Evolutionary conservation across 306 rosid species (phyloP).

Genomic region (Rosa chinensis): DNA sequence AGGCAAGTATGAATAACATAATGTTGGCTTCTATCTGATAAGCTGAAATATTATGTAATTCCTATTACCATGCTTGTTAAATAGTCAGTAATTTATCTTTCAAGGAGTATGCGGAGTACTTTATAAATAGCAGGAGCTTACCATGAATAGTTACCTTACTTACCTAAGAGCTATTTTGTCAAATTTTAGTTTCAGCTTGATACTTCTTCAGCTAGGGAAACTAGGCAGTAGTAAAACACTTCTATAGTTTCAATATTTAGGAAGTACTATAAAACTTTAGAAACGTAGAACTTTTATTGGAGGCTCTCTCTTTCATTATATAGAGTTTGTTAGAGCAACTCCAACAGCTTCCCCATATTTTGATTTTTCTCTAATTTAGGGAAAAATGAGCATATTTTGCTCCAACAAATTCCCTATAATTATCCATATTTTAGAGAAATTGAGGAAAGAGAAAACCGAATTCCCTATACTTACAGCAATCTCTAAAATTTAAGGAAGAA

Average conservation of each 20-base stretch:
- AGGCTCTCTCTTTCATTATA: background rate
- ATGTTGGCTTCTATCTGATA: background rate
- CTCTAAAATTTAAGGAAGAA: no score
- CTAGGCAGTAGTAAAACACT: background rate
- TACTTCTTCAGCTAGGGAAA: conserved; percentile 1
- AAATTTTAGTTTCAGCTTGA: background rate
- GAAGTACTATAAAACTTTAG: background rate
- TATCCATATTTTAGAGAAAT: no score
- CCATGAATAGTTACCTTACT: background rate
- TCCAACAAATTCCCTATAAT: no score
- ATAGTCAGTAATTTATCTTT: background rate
- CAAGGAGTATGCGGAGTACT: background rate
- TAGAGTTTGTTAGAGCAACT: no score
- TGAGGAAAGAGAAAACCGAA: no score
- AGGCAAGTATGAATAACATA: conserved; percentile 1
- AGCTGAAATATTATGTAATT: conserved; percentile 1
- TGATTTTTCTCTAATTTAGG: no score
- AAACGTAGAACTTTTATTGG: background rate
- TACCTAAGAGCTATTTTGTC: background rate
- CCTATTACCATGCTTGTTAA: background rate
- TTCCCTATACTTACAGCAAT: no score
- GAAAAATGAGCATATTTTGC: no score
- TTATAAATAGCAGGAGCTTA: background rate
- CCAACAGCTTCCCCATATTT: no score
- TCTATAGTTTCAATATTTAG: background rate